Evolutionary conservation across 1,284 basidiomycete species (phyloP).

Genomic region (Ganoderma multipileum): DNA sequence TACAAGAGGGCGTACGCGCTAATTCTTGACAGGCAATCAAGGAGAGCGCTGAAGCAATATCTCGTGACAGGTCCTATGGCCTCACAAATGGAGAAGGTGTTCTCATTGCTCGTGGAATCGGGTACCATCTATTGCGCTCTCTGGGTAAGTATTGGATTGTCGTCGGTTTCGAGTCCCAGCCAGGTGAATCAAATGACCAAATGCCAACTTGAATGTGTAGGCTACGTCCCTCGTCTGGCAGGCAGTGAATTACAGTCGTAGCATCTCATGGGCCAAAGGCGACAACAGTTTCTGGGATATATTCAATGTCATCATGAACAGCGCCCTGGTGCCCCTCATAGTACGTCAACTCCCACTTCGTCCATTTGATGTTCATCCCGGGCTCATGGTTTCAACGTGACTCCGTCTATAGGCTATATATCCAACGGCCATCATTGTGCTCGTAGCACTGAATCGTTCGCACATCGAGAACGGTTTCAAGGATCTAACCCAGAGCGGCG

Average conservation of each 20-base stretch:
- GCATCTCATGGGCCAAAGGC: neutral
- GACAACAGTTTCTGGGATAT: neutral
- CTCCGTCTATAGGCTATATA: conserved; percentile 1
- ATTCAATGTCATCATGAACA: neutral
- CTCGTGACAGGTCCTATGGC: neutral
- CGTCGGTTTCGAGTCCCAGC: neutral
- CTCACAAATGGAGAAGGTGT: neutral
- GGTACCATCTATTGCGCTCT: neutral
- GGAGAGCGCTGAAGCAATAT: neutral
- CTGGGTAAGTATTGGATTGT: neutral
- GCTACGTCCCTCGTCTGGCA: neutral
- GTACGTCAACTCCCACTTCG: too few species aligned
- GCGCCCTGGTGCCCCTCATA: neutral
- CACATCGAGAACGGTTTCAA: neutral
- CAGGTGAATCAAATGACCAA: neutral
- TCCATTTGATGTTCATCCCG: too few species aligned
- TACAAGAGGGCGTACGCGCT: too few species aligned
- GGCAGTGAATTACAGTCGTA: neutral
- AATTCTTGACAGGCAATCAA: neutral
- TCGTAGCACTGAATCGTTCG: conserved; percentile 5
- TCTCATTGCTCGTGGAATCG: conserved; percentile 1
- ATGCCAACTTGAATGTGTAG: neutral
- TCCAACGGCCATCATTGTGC: conserved; percentile 6
- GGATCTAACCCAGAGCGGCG: neutral
- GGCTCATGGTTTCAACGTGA: too few species aligned